These are phyloP conservation scores for Globisporangium uncinulatum DNA, from an alignment of 352 stramenopile genomes.

Conservation along the genomic window DNA sequence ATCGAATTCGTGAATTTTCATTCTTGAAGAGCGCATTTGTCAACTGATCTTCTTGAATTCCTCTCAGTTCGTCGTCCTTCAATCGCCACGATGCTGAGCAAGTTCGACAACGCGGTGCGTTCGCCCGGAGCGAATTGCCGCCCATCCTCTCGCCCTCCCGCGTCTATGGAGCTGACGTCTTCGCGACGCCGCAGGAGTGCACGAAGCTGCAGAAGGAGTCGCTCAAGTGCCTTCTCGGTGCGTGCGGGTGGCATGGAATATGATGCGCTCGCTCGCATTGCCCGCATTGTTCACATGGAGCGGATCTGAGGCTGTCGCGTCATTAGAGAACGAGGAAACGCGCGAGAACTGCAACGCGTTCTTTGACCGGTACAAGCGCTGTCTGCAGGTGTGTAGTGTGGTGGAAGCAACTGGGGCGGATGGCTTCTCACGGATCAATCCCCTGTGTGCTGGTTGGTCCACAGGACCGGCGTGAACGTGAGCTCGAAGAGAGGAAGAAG, in stretches of 20 bases:
- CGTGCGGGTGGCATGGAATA: not conserved
- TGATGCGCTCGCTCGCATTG: not conserved
- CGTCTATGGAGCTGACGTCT: not conserved
- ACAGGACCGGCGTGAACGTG: not conserved
- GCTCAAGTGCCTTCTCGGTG: constrained; percentile 55
- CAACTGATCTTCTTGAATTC: too few species aligned
- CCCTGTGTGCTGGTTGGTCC: not conserved
- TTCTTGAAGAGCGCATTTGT: too few species aligned
- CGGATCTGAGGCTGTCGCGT: not conserved
- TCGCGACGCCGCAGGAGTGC: constrained; percentile 35
- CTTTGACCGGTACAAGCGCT: constrained; percentile 69
- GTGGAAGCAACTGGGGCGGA: not conserved
- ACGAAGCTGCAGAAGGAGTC: constrained; percentile 62
- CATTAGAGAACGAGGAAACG: constrained; percentile 41
- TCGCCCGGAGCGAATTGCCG: too few species aligned
- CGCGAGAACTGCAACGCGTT: constrained; percentile 43
- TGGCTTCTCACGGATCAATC: not conserved
- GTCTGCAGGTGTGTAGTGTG: constrained; percentile 30
- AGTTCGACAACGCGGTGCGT: constrained; percentile 42
- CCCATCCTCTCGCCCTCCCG: too few species aligned
- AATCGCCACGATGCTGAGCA: constrained; percentile 12
- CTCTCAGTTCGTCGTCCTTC: too few species aligned
- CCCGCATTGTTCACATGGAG: not conserved
- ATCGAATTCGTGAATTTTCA: too few species aligned
- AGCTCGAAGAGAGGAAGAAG: not conserved